phyloP scores from a whole-genome alignment of 1,284 basidiomycete species.

The Anthracocystis setariae region DNA sequence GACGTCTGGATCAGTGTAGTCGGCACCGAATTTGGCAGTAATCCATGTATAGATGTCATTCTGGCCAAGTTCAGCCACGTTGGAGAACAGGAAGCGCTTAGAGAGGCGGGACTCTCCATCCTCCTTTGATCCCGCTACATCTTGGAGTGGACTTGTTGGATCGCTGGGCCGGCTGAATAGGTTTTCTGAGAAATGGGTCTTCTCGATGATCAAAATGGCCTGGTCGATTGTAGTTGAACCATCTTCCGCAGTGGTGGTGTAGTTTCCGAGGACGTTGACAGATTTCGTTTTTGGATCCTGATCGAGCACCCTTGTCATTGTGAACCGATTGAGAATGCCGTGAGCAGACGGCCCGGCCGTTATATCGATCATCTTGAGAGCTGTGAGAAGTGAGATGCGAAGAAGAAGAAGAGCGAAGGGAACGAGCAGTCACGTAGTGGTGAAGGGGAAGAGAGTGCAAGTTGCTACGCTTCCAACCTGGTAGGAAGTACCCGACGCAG shows the following conservation, averaged over 20 bases:
- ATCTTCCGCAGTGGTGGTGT: neutral
- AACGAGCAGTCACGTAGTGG: too few species aligned
- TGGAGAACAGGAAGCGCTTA: constrained; percentile 33
- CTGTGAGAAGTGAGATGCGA: neutral
- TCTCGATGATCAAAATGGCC: constrained; percentile 62
- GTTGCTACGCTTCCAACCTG: neutral
- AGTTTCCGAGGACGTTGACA: constrained; percentile 43
- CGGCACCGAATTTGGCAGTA: constrained; percentile 42
- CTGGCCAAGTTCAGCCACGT: constrained; percentile 49
- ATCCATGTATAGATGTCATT: constrained; percentile 67
- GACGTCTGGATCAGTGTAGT: constrained; percentile 43
- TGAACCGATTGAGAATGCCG: constrained; percentile 49
- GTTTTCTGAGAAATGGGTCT: constrained; percentile 54
- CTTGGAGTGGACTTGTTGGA: neutral
- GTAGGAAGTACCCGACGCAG: constrained; percentile 25
- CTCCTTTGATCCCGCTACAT: neutral
- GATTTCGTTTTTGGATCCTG: constrained; percentile 54
- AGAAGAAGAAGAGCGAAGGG: neutral
- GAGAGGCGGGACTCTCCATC: too few species aligned
- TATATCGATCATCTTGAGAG: too few species aligned
- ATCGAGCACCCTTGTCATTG: constrained; percentile 44
- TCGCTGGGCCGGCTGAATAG: constrained; percentile 22
- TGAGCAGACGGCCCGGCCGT: neutral
- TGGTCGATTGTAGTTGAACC: constrained; percentile 12
- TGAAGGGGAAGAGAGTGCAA: neutral